Evolutionary conservation across 73 alveolate species (phyloP).

Genomic region (Symbiodinium natans): DNA sequence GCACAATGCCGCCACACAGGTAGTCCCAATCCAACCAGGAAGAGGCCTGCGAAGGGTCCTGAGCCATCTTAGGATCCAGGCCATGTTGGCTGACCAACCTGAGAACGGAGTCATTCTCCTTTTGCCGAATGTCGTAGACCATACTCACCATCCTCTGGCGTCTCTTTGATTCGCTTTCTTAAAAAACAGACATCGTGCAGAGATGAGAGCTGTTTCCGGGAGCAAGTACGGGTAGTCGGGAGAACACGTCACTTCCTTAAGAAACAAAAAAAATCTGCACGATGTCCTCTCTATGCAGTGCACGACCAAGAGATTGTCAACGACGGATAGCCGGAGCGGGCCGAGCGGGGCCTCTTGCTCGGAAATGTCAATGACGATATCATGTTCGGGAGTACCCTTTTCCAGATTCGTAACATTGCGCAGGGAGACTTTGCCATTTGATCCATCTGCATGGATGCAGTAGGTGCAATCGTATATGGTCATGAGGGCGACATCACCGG

Average conservation of each 20-base stretch:
- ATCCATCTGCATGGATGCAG: constrained; percentile 87
- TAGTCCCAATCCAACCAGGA: constrained; percentile 52
- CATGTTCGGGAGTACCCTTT: constrained; percentile 92
- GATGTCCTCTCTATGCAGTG: constrained; percentile 64
- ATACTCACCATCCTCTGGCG: constrained; percentile 10
- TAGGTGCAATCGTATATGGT: constrained; percentile 80
- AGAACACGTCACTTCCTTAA: too few relatives aligned
- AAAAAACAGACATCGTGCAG: too few relatives aligned
- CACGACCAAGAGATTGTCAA: constrained; percentile 86
- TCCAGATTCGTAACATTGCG: constrained; percentile 77
- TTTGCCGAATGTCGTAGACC: constrained; percentile 68
- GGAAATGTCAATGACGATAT: constrained; percentile 77
- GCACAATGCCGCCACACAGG: constrained; percentile 61
- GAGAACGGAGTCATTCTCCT: constrained; percentile 69
- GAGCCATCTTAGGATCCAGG: neutral
- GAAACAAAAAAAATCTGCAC: neutral
- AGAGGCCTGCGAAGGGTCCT: neutral
- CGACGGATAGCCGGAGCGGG: constrained; percentile 58
- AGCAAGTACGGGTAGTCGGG: too few relatives aligned
- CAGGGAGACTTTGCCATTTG: constrained; percentile 54
- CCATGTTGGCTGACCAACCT: constrained; percentile 27
- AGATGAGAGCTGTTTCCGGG: too few relatives aligned
- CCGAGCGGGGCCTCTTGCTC: constrained; percentile 44
- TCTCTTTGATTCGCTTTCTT: too few relatives aligned
- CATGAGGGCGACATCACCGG: constrained; percentile 67